Percentiles rank a stretch among this genome's conserved stretches.
Conservation (phyloP, 2,329 filamentous ascomycete species). For the Phaeophleospora eucalypticola region DNA sequence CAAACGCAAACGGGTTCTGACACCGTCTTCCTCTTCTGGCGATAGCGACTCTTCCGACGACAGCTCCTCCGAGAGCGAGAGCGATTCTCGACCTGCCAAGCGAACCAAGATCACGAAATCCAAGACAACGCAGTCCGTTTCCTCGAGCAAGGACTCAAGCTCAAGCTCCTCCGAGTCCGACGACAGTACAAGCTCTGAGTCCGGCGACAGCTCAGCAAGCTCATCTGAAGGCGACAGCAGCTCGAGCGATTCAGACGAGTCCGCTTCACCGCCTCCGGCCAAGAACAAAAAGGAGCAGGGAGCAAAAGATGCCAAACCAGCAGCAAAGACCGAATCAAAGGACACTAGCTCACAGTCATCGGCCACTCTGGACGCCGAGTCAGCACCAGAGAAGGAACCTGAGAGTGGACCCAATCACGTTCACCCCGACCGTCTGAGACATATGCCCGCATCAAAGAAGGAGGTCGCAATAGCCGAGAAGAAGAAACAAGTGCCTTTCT, state of each 20-base stretch:
- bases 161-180: conserved; percentile 27
- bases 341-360: conserved; percentile 26
- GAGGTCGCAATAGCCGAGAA: conserved; percentile 36
- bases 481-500: conserved; percentile 67
- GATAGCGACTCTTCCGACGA: conserved; percentile 14
- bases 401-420: conserved; percentile 36
- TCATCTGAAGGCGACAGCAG: conserved; percentile 47
- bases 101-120: conserved; percentile 23
- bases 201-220: conserved; percentile 24
- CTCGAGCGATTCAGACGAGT: conserved; percentile 31
- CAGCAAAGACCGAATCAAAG: neutral
- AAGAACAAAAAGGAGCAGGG: conserved; percentile 24
- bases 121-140: no score
- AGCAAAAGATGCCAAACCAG: conserved; percentile 23
- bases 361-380: conserved; percentile 27
- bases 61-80: conserved; percentile 22
- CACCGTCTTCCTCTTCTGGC: conserved; percentile 5
- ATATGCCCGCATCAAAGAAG: conserved; percentile 15
- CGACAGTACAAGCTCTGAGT: conserved; percentile 18
- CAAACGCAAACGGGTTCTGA: conserved; percentile 2
- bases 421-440: conserved; percentile 36
- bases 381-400: conserved; percentile 16
- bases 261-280: conserved; percentile 10
- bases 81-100: conserved; percentile 30
- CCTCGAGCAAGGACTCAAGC: conserved; percentile 11